These are phyloP conservation scores for Salvia miltiorrhiza DNA, from an alignment of 257 asterid species.

Conservation along the genomic window DNA sequence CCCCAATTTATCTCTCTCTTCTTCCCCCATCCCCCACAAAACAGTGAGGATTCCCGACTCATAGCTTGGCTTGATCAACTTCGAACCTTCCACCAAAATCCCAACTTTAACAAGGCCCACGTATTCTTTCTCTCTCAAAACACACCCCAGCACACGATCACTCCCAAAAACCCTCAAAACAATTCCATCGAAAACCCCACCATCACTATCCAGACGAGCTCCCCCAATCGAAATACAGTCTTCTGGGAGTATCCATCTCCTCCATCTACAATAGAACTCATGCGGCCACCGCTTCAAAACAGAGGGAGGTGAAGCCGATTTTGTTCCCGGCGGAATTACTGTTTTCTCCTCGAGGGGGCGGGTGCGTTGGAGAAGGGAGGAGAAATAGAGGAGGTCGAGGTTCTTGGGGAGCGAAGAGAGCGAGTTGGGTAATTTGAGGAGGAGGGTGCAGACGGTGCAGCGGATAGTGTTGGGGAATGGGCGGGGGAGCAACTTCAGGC, in stretches of 20 bases:
- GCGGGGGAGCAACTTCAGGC: conserved; percentile 65
- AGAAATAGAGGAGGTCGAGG: conserved; percentile 80
- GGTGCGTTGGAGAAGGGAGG: conserved; percentile 36
- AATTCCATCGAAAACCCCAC: conserved; percentile 36
- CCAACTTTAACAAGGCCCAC: conserved; percentile 65
- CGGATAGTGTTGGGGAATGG: conserved; percentile 73
- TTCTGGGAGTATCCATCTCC: conserved; percentile 59
- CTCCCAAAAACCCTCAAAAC: conserved; percentile 31
- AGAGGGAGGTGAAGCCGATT: conserved; percentile 19
- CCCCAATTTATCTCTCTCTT: conserved; percentile 37
- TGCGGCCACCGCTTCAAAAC: conserved; percentile 46
- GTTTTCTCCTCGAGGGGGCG: conserved; percentile 25
- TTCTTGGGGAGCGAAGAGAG: conserved; percentile 81
- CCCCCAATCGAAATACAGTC: conserved; percentile 40
- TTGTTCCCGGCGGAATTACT: conserved; percentile 13
- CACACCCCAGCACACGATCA: conserved; percentile 33
- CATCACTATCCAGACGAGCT: conserved; percentile 17
- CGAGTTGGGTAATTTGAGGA: conserved; percentile 50
- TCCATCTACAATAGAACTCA: conserved; percentile 65
- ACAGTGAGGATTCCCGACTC: conserved; percentile 55
- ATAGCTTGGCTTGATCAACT: conserved; percentile 41
- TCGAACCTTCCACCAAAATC: conserved; percentile 27
- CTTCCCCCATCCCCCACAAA: conserved; percentile 46
- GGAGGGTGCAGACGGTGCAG: conserved; percentile 79
- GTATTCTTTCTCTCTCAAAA: conserved; percentile 41